Evolutionary conservation across 306 rosid species (phyloP), one percentile per base, ranked within the genome.

Genomic region (Calophaca sinica): DNA sequence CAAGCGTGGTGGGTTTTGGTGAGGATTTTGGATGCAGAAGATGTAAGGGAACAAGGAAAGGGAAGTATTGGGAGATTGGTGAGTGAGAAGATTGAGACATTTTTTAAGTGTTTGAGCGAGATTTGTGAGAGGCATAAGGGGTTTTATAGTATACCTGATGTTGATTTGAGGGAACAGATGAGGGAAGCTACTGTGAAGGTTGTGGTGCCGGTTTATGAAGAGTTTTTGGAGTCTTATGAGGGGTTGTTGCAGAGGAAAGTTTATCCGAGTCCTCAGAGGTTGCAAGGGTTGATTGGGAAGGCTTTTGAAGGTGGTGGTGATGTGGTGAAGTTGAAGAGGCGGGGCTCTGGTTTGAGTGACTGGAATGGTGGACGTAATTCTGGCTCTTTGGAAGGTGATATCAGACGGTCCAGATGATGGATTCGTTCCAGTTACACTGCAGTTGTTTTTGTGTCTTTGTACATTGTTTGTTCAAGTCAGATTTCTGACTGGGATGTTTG

Each of bases 131-230:
- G 81, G 70, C 97, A 91, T 41, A 85, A 35, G 48, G 81, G 75
- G 62, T 2, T 5, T 33, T 93, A 88, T 61, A 69, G 82, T 45
- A 88, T 93, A 75, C 92, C 96, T 1, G 96, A 91, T 14, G 46
- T 70, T 5, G 94, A 91, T 72, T 66, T 93, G 79, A 83, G 87
- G 81, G 94, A 89, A 78, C 98, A 93, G 66, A 85, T 93, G 64
- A 85, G 80, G 39, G 87, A 86, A 55, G 85, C 97, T 0, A 91
- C 91, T 0, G 12, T 84, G 82, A 87, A 79, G 76, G 80, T 87
- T 70, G 81, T 91, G 35, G 84, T 93, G 35, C 79, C 86, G 1
- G 80, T 73, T 28, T 93, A 91, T 35, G 70, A 66, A 0, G 86
- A 91, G 60, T 91, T 93, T 36, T 63, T 93, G 86, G 81, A 80